A percentile compares a stretch with the other conserved stretches of the same genome.
Conservation (phyloP, 768 basidiomycete genomes). For the Amanita pseudoporphyria region DNA sequence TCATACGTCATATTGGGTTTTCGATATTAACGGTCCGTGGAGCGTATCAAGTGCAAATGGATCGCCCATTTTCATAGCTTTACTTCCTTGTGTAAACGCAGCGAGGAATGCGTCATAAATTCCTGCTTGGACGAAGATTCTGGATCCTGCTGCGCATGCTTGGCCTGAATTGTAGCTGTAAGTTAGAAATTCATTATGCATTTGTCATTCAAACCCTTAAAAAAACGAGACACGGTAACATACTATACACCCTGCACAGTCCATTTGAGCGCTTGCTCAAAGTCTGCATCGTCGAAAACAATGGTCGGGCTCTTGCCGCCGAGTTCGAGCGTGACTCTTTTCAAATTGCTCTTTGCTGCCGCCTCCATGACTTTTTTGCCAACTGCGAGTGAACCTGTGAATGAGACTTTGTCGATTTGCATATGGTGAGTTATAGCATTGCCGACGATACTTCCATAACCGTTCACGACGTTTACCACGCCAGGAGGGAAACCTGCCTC, state of each 20-base stretch:
- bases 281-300: conserved; percentile 65
- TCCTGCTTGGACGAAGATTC: conserved; percentile 72
- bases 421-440: conserved; percentile 61
- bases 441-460: conserved; percentile 63
- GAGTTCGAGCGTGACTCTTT: conserved; percentile 75
- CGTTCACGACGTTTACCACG: conserved; percentile 68
- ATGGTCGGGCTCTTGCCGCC: conserved; percentile 70
- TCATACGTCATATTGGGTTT: conserved; percentile 57
- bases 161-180: conserved; percentile 62
- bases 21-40: conserved; percentile 69
- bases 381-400: conserved; percentile 77
- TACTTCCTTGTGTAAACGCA: conserved; percentile 41
- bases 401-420: conserved; percentile 71
- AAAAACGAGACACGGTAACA: conserved; percentile 20
- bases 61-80: conserved; percentile 48
- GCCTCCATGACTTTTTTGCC: conserved; percentile 78
- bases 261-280: conserved; percentile 70
- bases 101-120: conserved; percentile 75
- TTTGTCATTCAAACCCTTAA: not conserved
- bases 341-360: conserved; percentile 73
- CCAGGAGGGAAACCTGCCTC: conserved; percentile 77
- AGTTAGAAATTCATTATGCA: not conserved
- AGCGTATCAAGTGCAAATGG: conserved; percentile 47
- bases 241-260: conserved; percentile 65
- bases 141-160: conserved; percentile 75